phyloP scores from a whole-genome alignment of 2,329 filamentous ascomycete species.

The Aspergillus sp. region DNA sequence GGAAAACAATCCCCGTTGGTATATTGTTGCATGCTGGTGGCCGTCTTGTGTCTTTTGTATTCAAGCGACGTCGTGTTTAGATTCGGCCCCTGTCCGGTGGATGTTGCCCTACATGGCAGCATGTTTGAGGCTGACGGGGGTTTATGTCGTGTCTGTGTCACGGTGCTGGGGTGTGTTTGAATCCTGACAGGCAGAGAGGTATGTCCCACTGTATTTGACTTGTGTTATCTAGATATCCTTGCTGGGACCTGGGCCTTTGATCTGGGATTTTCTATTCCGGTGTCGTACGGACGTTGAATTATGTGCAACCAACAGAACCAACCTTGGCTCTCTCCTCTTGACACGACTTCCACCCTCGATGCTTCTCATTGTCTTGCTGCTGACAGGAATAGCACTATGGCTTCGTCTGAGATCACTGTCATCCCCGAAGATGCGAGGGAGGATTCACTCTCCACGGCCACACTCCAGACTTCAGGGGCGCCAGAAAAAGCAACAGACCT shows the following conservation, averaged over 20 bases:
- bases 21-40: background rate
- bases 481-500: background rate
- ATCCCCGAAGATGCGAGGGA: conserved; percentile 1
- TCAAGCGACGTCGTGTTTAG: background rate
- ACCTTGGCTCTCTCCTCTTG: background rate
- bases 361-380: background rate
- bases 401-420: background rate
- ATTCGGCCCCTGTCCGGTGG: background rate
- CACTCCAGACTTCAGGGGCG: background rate
- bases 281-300: background rate
- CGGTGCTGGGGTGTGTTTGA: background rate
- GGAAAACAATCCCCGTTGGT: background rate
- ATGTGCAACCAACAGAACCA: background rate
- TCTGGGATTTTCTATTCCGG: background rate
- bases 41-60: conserved; percentile 8
- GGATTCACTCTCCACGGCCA: background rate
- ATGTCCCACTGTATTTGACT: background rate
- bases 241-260: background rate
- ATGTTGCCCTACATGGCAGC: background rate
- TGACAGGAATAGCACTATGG: background rate
- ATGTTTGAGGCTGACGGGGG: background rate
- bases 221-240: background rate
- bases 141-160: background rate
- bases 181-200: background rate
- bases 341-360: background rate